phyloP scores from a whole-genome alignment of 2,329 filamentous ascomycete genomes.

The Aspergillus oerlinghausenensis region DNA sequence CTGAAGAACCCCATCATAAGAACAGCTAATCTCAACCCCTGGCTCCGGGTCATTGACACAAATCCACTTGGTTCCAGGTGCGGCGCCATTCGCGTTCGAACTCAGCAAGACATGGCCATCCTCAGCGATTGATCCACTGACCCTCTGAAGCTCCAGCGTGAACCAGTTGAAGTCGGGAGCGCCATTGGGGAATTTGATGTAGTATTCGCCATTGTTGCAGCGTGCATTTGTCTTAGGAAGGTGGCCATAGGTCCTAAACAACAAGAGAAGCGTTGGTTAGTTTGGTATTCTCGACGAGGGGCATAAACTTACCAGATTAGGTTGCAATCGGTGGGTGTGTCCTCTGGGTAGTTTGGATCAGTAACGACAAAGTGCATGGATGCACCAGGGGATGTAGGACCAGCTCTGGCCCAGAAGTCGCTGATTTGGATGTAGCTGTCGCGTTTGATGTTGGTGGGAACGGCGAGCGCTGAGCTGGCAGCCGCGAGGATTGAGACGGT shows the following conservation, averaged over 20 bases:
- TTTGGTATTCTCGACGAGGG: not conserved
- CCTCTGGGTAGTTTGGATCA: conserved; percentile 18
- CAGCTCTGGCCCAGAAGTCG: conserved; percentile 10
- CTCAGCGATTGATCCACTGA: conserved; percentile 17
- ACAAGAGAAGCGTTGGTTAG: not conserved
- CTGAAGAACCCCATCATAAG: conserved; percentile 13
- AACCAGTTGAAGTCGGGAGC: conserved; percentile 15
- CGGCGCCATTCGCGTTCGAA: conserved; percentile 1
- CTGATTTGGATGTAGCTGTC: conserved; percentile 7
- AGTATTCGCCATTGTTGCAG: conserved; percentile 22
- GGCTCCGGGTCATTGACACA: conserved; percentile 12
- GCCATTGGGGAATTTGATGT: conserved; percentile 20
- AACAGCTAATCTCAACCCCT: conserved; percentile 9
- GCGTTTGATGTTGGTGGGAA: not conserved
- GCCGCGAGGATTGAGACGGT: not conserved
- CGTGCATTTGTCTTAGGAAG: conserved; percentile 15
- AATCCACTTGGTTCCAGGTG: conserved; percentile 15
- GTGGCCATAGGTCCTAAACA: conserved; percentile 8
- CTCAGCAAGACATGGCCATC: conserved; percentile 14
- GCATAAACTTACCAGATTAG: conserved; percentile 15
- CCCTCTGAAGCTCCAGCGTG: conserved; percentile 16
- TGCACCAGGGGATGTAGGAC: not conserved
- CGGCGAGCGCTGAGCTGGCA: not conserved
- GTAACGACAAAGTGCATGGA: conserved; percentile 19
- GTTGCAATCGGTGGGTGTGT: conserved; percentile 22